Evolutionary conservation across 805 yeast species (phyloP).

Genomic region (Kluyveromyces starmeri): DNA sequence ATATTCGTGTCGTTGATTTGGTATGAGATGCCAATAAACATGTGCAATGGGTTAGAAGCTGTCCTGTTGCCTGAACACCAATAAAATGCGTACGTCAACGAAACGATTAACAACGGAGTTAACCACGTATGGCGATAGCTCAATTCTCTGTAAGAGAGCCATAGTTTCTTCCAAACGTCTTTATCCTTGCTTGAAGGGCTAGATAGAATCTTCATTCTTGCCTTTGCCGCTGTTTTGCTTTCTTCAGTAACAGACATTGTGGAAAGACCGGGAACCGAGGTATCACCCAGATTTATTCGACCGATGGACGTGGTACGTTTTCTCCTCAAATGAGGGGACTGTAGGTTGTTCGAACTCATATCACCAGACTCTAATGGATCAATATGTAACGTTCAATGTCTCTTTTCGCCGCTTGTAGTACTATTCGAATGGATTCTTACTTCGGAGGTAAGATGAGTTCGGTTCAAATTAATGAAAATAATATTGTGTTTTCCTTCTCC

Average conservation of each 20-base stretch:
- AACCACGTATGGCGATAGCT: conserved; percentile 61
- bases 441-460: too few species aligned
- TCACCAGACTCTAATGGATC: too few species aligned
- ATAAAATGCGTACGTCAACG: conserved; percentile 35
- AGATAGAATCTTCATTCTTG: conserved; percentile 30
- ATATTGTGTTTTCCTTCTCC: too few species aligned
- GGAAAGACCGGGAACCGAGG: conserved; percentile 51
- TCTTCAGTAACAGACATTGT: conserved; percentile 49
- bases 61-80: conserved; percentile 50
- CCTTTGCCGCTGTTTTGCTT: conserved; percentile 32
- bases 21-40: conserved; percentile 60
- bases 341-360: too few species aligned
- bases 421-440: too few species aligned
- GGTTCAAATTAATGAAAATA: too few species aligned
- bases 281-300: conserved; percentile 65
- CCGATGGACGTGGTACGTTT: conserved; percentile 68
- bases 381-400: too few species aligned
- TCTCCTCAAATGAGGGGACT: conserved; percentile 13
- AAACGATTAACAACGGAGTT: conserved; percentile 46
- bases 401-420: too few species aligned
- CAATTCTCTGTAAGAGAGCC: conserved; percentile 51
- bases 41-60: conserved; percentile 49
- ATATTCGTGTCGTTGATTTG: conserved; percentile 46
- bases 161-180: conserved; percentile 48
- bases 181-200: conserved; percentile 33